phyloP scores from a whole-genome alignment of 1,139 yeast genomes.

The Yamadazyma pseudoaaseri region DNA sequence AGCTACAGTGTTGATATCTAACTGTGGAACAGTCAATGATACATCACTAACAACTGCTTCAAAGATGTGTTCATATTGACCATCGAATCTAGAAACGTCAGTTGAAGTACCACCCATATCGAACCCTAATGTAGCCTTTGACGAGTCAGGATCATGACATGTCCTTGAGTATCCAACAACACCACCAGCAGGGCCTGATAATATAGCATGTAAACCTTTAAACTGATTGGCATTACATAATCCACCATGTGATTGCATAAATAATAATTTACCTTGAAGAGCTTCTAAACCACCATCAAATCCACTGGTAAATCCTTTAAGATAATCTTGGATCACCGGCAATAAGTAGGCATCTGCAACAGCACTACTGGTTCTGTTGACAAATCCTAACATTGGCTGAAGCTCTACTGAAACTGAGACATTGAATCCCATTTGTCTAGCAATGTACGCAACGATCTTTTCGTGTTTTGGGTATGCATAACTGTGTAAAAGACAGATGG shows the following conservation, averaged over 20 bases:
- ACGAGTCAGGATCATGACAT: constrained; percentile 43
- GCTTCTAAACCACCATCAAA: constrained; percentile 8
- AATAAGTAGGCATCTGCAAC: constrained; percentile 76
- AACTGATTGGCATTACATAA: constrained; percentile 45
- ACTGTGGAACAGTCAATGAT: constrained; percentile 41
- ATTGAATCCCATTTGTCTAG: constrained; percentile 53
- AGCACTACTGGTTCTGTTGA: constrained; percentile 67
- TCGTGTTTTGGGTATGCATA: constrained; percentile 70
- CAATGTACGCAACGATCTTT: constrained; percentile 50
- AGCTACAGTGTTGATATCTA: constrained; percentile 45
- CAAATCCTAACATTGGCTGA: constrained; percentile 70
- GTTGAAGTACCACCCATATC: no score
- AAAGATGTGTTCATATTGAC: constrained; percentile 37
- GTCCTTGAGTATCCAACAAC: constrained; percentile 54
- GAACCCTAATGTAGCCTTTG: no score
- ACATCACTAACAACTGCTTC: constrained; percentile 45
- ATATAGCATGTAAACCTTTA: constrained; percentile 47
- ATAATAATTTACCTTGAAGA: constrained; percentile 26
- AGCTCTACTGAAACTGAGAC: constrained; percentile 62
- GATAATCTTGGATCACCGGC: constrained; percentile 62
- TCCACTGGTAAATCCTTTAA: constrained; percentile 53
- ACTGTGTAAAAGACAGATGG: constrained; percentile 64
- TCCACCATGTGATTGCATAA: constrained; percentile 61
- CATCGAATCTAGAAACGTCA: constrained; percentile 42
- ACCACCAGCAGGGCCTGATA: constrained; percentile 62